These are phyloP conservation scores for Ophiostoma angusticollis DNA, from an alignment of 2,329 filamentous ascomycete genomes.

Conservation along the genomic window DNA sequence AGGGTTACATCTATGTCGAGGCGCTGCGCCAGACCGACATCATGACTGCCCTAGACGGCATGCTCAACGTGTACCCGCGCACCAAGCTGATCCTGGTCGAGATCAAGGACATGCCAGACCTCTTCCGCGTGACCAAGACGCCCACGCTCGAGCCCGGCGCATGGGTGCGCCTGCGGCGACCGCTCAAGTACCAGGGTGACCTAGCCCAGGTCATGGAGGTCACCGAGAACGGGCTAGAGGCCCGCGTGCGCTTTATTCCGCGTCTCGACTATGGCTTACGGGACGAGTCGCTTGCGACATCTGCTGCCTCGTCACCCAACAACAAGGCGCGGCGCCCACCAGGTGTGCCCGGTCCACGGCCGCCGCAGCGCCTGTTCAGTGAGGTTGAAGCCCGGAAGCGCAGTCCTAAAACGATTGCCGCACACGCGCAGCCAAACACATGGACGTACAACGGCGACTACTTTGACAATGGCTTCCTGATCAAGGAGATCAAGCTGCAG, in stretches of 20 bases:
- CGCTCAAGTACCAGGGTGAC: conserved; percentile 73
- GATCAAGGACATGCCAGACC: conserved; percentile 94
- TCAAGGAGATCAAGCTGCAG: conserved; percentile 88
- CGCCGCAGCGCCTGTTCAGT: conserved; percentile 83
- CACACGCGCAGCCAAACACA: conserved; percentile 63
- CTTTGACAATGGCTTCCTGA: conserved; percentile 83
- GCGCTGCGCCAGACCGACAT: conserved; percentile 80
- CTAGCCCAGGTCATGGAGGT: conserved; percentile 86
- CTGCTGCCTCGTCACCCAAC: conserved; percentile 33
- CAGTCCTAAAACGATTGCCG: conserved; percentile 49
- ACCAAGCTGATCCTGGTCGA: conserved; percentile 79
- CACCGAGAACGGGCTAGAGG: conserved; percentile 82
- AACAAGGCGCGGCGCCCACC: conserved; percentile 69
- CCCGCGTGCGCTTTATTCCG: conserved; percentile 76
- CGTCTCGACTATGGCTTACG: conserved; percentile 83
- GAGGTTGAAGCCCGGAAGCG: conserved; percentile 86
- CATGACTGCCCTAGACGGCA: conserved; percentile 64
- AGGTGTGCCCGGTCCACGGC: conserved; percentile 49
- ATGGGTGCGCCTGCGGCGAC: conserved; percentile 78
- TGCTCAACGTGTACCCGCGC: conserved; percentile 82
- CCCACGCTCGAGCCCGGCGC: conserved; percentile 74
- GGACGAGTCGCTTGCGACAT: conserved; percentile 55
- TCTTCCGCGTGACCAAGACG: conserved; percentile 81
- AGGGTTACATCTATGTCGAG: conserved; percentile 91
- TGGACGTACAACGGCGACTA: conserved; percentile 82